Evolutionary conservation across 2,329 filamentous ascomycete species (phyloP).

Genomic region (Paracorniculantispora psalliotae): DNA sequence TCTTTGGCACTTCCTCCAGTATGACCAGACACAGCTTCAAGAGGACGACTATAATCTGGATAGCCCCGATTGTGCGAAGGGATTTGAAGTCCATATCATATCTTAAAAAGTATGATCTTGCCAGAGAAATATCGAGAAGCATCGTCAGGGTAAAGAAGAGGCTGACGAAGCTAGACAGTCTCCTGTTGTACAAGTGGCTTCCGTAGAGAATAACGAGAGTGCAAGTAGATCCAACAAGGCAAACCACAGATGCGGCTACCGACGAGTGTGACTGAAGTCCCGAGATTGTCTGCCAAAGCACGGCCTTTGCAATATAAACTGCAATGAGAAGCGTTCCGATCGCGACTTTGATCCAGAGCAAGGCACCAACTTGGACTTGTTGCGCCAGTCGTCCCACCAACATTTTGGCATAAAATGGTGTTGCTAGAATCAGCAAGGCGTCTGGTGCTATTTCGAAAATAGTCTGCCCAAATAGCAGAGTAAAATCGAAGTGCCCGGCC

Average conservation of each 20-base stretch:
- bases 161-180: not conserved
- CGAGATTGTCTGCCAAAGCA: not conserved
- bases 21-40: not conserved
- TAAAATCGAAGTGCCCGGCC: not conserved
- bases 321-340: not conserved
- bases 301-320: not conserved
- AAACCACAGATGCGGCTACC: not conserved
- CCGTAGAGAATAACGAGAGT: not conserved
- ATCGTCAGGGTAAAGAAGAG: not conserved
- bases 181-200: not conserved
- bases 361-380: not conserved
- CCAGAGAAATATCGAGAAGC: not conserved
- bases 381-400: not conserved
- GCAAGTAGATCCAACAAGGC: not conserved
- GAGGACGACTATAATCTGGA: not conserved
- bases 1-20: not conserved
- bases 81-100: not conserved
- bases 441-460: not conserved
- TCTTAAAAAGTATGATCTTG: not conserved
- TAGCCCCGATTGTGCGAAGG: not conserved
- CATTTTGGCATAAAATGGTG: not conserved
- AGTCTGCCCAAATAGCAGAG: not conserved
- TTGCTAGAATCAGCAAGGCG: not conserved
- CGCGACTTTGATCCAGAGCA: not conserved
- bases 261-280: not conserved